Percentiles rank a stretch among this genome's conserved stretches.
Conservation (phyloP, 2,329 filamentous ascomycete species). For the Phialophora tarda region DNA sequence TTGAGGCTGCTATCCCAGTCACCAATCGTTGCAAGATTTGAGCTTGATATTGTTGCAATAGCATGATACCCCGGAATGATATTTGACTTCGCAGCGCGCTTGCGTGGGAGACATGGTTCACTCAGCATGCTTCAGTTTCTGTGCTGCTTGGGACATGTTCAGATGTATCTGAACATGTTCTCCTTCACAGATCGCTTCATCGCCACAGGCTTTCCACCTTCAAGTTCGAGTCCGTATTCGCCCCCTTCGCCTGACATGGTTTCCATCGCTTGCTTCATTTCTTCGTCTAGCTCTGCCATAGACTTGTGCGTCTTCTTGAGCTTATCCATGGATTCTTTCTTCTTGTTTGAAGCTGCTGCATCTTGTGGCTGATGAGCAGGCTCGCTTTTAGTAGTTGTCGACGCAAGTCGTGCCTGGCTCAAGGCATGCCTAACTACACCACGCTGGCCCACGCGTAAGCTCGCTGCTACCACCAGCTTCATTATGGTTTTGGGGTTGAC, state of each 20-base stretch:
- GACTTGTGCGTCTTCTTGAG: conserved; percentile 32
- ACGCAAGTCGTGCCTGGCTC: background rate
- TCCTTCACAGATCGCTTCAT: conserved; percentile 76
- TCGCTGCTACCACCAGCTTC: background rate
- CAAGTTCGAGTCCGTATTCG: conserved; percentile 73
- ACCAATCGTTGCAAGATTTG: background rate
- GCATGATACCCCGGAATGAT: conserved; percentile 32
- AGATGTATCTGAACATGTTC: conserved; percentile 68
- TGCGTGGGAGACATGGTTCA: background rate
- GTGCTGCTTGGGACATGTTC: conserved; percentile 7
- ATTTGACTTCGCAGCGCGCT: conserved; percentile 4
- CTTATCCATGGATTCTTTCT: conserved; percentile 49
- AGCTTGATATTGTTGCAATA: conserved; percentile 12
- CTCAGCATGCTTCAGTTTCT: background rate
- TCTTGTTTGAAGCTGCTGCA: conserved; percentile 11
- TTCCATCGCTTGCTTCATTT: conserved; percentile 69
- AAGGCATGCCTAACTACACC: background rate
- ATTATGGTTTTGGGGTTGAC: background rate
- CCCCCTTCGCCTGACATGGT: conserved; percentile 72
- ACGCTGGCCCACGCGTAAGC: background rate
- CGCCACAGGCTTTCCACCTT: conserved; percentile 72
- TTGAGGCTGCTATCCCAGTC: conserved; percentile 20
- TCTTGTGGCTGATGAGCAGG: conserved; percentile 6
- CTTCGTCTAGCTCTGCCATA: conserved; percentile 60
- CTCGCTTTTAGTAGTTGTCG: conserved; percentile 14